phyloP scores from a whole-genome alignment of 2,329 filamentous ascomycete genomes.

The Metarhizium robertsii region DNA sequence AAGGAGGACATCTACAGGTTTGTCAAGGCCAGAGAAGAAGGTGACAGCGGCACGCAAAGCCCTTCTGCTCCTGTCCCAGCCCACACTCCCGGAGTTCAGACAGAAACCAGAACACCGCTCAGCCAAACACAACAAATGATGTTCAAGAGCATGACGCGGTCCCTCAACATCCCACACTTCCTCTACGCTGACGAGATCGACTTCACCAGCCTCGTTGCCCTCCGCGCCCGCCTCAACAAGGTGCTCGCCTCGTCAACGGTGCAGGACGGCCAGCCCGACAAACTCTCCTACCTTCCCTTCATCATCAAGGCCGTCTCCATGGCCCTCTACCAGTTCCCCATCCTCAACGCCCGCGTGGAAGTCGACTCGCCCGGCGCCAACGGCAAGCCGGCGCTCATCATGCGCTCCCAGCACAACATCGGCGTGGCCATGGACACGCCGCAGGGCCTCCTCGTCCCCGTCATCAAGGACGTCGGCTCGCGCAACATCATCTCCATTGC shows the following conservation, averaged over 20 bases:
- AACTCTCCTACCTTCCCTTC: constrained; percentile 87
- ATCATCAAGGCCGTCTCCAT: constrained; percentile 92
- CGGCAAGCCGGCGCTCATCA: constrained; percentile 63
- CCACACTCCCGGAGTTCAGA: constrained; percentile 35
- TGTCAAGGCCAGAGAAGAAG: constrained; percentile 42
- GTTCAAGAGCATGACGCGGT: constrained; percentile 97
- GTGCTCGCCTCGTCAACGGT: constrained; percentile 33
- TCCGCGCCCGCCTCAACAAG: constrained; percentile 68
- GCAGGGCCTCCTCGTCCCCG: constrained; percentile 78
- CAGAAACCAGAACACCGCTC: constrained; percentile 60
- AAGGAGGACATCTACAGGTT: constrained; percentile 86
- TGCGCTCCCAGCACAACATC: constrained; percentile 84
- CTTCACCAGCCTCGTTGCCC: constrained; percentile 61
- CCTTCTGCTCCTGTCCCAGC: constrained; percentile 12
- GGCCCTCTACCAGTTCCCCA: constrained; percentile 69
- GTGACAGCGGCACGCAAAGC: constrained; percentile 11
- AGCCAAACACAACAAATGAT: constrained; percentile 80
- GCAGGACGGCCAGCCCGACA: constrained; percentile 43
- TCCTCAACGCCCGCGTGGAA: constrained; percentile 82
- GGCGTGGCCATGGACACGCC: constrained; percentile 95
- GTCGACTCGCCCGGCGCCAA: constrained; percentile 52
- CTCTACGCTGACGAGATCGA: constrained; percentile 87
- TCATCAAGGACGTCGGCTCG: constrained; percentile 73
- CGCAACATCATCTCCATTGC: constrained; percentile 74
- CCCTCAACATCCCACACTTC: constrained; percentile 87